Evolutionary conservation across 352 stramenopile species (phyloP), one percentile per base, ranked within the genome.

Genomic region (Thalassiosira mediterranea): DNA sequence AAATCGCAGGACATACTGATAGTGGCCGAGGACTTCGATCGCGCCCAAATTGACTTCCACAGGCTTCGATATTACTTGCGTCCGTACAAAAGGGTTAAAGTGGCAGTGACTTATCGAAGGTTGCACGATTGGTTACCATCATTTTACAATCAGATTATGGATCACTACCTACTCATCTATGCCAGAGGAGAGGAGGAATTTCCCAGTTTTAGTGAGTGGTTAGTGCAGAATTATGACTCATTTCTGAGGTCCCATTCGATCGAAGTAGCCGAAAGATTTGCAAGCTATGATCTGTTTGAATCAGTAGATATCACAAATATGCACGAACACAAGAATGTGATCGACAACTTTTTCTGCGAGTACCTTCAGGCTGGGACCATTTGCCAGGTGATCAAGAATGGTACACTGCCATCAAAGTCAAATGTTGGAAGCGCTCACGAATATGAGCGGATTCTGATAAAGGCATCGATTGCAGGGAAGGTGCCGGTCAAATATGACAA

Each of bases 21-120:
- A n/a, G 54, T 74, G 0, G 65, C 65, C 3, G 65, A 74, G 66
- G 65, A 74, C 31, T 59, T 74, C 2, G 65, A 74, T 58, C 34
- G 65, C 29, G 15, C 17, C 5, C 37, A 4, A 26, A 68, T 74
- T 40, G 52, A 74, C 38, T 38, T 37, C 28, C 2, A 26, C 32
- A 38, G 65, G 7, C 4, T 74, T 13, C 44, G 19, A 38, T 68
- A 51, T 47, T 74, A 59, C 46, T 21, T 74, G 1, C 28, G 25
- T 28, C 65, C 65, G 17, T 74, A 74, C 26, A 67, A 13, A 1
- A 42, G 53, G 25, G 51, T 74, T 49, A 25, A 37, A 15, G 53
- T 74, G 8, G 31, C 66, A 5, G 54, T 34, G 11, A 37, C 52
- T 7, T 74, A 74, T 42, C 11, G 65, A 4, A 28, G 65, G 26